Evolutionary conservation across 192 early-diverging fungal species (phyloP).

Genomic region (Neocallimastix lanati): DNA sequence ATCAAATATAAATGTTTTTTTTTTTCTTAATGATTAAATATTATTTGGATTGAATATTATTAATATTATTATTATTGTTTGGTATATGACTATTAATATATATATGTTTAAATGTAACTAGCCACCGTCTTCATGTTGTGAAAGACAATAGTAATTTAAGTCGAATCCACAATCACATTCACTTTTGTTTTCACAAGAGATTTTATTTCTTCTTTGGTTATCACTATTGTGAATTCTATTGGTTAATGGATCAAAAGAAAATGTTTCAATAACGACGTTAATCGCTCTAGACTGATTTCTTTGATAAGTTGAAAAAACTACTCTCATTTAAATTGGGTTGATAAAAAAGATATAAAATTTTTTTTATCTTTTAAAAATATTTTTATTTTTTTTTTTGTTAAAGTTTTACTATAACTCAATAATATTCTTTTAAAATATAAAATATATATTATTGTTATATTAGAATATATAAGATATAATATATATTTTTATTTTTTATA

Average conservation of each 20-base stretch:
- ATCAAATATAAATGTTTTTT: no score
- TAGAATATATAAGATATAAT: no score
- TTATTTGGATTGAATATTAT: no score
- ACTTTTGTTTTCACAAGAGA: background rate
- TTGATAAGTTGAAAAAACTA: background rate
- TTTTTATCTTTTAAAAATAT: background rate
- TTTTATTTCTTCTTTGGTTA: background rate
- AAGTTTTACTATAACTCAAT: no score
- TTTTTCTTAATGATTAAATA: no score
- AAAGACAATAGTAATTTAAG: background rate
- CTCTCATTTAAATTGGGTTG: background rate
- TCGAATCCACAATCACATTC: background rate
- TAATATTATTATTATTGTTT: no score
- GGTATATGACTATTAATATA: no score
- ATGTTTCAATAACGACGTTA: background rate
- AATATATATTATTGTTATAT: no score
- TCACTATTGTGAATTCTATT: background rate
- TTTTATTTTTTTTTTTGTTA: no score
- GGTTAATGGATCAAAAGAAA: background rate
- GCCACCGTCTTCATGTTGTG: background rate
- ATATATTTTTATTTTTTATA: no score
- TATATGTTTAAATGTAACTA: background rate
- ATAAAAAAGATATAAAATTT: background rate
- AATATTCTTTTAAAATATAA: no score
- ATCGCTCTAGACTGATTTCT: background rate